These are phyloP conservation scores for Aspergillus pseudonomiae DNA, from an alignment of 2,329 filamentous ascomycete species.

Conservation along the genomic window DNA sequence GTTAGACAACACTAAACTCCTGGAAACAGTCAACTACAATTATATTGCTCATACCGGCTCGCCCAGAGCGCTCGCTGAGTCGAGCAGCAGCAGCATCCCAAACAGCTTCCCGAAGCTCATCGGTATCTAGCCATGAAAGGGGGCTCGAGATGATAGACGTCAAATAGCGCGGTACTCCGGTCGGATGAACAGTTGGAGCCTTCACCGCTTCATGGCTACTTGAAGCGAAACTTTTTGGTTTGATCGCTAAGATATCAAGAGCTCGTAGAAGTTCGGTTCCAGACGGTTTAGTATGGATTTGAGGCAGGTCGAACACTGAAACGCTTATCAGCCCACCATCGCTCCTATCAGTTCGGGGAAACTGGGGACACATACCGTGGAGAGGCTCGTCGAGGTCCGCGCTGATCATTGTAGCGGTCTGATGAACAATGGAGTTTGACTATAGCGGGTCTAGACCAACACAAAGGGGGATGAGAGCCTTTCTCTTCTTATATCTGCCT, in stretches of 20 bases:
- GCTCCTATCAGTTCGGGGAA: slow-evolving; percentile 22
- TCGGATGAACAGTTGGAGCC: slow-evolving; percentile 38
- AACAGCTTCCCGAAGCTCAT: slow-evolving; percentile 46
- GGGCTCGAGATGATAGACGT: slow-evolving; percentile 51
- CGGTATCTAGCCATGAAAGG: slow-evolving; percentile 49
- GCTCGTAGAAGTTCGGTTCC: slow-evolving; percentile 65
- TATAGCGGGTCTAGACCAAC: not conserved
- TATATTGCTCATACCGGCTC: slow-evolving; percentile 58
- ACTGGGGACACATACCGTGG: slow-evolving; percentile 36
- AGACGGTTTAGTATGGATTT: slow-evolving; percentile 75
- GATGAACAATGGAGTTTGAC: not conserved
- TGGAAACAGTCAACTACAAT: not conserved
- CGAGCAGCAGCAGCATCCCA: slow-evolving; percentile 80
- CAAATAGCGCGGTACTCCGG: slow-evolving; percentile 49
- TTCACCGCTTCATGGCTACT: slow-evolving; percentile 31
- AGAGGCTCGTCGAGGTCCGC: slow-evolving; percentile 40
- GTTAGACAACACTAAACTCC: slow-evolving; percentile 4
- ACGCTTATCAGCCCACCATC: slow-evolving; percentile 37
- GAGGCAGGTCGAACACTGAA: slow-evolving; percentile 76
- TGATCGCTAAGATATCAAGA: slow-evolving; percentile 67
- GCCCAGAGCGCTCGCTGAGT: slow-evolving; percentile 82
- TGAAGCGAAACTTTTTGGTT: slow-evolving; percentile 57
- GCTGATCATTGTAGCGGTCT: slow-evolving; percentile 33
- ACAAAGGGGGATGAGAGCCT: not conserved
- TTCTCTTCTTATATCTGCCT: slow-evolving; percentile 14